Base-by-base conservation (phyloP, 2,329 filamentous ascomycete species). In the Byssochlamys sp. region DNA sequence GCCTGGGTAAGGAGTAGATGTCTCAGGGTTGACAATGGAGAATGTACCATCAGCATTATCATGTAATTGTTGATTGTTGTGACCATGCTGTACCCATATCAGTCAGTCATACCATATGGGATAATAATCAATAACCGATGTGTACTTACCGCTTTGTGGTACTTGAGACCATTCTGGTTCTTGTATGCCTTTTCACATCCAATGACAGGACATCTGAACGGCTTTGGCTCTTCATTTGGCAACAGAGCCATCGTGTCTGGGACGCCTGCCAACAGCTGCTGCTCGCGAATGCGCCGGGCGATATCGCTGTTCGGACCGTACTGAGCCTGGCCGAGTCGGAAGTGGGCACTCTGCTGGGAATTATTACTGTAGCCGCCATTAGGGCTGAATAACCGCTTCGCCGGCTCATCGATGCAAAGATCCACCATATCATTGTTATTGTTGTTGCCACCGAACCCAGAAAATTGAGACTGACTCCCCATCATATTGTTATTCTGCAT, bases 101-200 rank as follows among this genome's bases (percentile, higher is more conserved):
- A 71, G 55, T 72, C 66, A 71, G 66, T 55, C 54, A 61, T 39
- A 51, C 24, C 51, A 55, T 29, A 55, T 72, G 66, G 70, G 66
- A 56, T 55, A 61, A 58, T 28, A 27, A 31, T 53, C 55, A 54
- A 29, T 35, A 54, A 6, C 10, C 12, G 53, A n/a, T 28, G 56
- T 11, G 26, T 12, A 77, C 81, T 75, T 77, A 84, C 82, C 69
- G 81, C 78, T 76, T 87, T 87, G 75, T 88, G 85, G 67, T 90
- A 99, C 83, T 97, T 99, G 57, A 99, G 80, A 54, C 94, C 94
- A 66, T 99, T 99, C 72, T 97, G 94, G 73, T 99, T 99, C 81
- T 99, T 99, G 78, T 99, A 99, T 0, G 94, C 92, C 80, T 99
- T 99, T 74, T 97, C 94, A 69, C 94, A 99, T 4, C 94, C 94